Base-by-base conservation (phyloP, 2,329 filamentous ascomycete genomes). In the Fusarium sp. region DNA sequence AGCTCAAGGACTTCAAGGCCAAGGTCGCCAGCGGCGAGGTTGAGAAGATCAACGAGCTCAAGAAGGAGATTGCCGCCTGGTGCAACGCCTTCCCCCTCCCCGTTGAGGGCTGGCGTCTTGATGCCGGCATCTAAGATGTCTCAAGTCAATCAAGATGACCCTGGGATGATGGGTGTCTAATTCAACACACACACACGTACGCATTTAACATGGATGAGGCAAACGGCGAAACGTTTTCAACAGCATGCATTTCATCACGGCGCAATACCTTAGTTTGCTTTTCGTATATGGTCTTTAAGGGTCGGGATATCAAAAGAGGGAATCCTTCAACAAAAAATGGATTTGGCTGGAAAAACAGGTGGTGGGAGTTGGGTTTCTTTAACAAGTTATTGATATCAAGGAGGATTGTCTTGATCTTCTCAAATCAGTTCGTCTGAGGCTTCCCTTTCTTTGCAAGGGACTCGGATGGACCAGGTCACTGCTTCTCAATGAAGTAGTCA, bases 1-100 rank as follows among this genome's bases (percentile, higher is more conserved):
- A 97, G 92, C 94, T 97, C 85, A 98, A 98, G 92, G 97, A 99
- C 89, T 98, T 99, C 93, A 97, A 96, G 90, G 92, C 91, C 83
- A 96, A 95, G 90, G 94, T 98, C 72, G 91, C 93, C 68, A 87
- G 89, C 77, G 95, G 95, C 75, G 90, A 93, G 81, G 89, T 97
- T 58, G 85, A 90, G 71, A 94, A 95, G 88, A 96, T 99, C 86
- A 92, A 93, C 83, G 90, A 89, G 78, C 89, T 98, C 83, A 94
- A 92, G 88, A 93, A 95, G 88, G 96, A 98, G 90, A 95, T 99
- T 83, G 88, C 94, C 56, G 86, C 87, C 58, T 99, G 96, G 96
- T 94, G 94, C 82, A 90, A 89, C 82, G 91, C 90, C 77, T 99
- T 98, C 93, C 97, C 97, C 81, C 93, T 99, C 73, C 97, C 97